Evolutionary conservation across 441 rosid genomes (phyloP), one percentile per base, ranked within the genome.

Genomic region (Kokia cookei): DNA sequence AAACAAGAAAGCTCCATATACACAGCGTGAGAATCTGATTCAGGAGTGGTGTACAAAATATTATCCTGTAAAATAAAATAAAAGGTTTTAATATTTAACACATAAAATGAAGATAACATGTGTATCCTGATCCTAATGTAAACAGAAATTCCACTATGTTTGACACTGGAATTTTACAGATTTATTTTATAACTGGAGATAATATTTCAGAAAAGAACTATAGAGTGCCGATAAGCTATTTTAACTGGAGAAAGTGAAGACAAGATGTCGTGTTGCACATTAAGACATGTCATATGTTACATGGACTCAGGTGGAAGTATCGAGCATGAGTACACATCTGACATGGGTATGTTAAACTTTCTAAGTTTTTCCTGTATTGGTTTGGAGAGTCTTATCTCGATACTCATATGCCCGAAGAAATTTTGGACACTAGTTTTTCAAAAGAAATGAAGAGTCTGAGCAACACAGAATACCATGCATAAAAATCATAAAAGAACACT

Each of bases 1-100:
- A 93, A 78, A 71, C 93, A 81, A 71, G 99, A 89, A 35, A 93
- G 89, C 82, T 93, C 99, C 97, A 90, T 81, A 85, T 86, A 96
- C 70, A 93, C 50, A 55, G 88, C 85, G 79, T 92, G 97, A 29
- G 88, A 77, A 83, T 92, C 97, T 19, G 92, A 82, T 50, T 80
- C 78, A 22, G 68, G 64, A 48, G 89, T 84, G 79, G 93, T 76
- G 77, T 93, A 93, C 82, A 96, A 84, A 61, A 83, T 80, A 73
- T 86, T 82, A 73, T 82, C 97, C 99, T 96, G 95, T 62, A 84
- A 79, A 62, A 81, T 35, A 1, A 69, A 62, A 74, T 13, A n/a
- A 80, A 62, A 73, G 1, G 61, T 17, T 53, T 35, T 35, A 53
- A 53, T 17, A 69, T 37, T 69, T 53, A 17, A 26, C 32, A 17